Conservation (phyloP, 1,284 basidiomycete genomes). For the Paramarasmius palmivorus region DNA sequence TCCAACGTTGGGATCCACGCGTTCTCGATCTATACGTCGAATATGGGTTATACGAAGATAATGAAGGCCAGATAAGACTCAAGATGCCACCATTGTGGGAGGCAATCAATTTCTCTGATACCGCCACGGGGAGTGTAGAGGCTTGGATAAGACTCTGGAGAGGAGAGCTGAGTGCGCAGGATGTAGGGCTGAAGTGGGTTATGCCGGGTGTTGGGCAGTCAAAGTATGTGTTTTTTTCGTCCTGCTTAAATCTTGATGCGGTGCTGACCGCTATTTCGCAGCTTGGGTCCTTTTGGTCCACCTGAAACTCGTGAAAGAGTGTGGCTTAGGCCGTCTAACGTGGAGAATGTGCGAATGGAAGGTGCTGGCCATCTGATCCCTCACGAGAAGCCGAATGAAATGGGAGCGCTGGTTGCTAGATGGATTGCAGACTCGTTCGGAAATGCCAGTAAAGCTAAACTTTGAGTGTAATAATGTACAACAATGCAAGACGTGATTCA, state of each 20-base stretch:
- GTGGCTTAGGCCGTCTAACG: conserved; percentile 61
- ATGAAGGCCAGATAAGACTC: conserved; percentile 39
- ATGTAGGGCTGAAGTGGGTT: conserved; percentile 54
- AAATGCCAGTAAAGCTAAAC: background rate
- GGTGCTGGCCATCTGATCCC: conserved; percentile 60
- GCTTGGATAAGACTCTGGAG: conserved; percentile 43
- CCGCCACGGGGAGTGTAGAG: conserved; percentile 38
- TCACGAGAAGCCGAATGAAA: conserved; percentile 43
- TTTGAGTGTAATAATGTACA: background rate
- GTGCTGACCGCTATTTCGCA: background rate
- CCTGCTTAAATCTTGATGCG: background rate
- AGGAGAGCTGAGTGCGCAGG: conserved; percentile 40
- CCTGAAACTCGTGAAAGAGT: conserved; percentile 42
- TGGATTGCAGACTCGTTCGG: background rate
- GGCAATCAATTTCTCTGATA: conserved; percentile 54
- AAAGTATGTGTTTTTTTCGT: conserved; percentile 22
- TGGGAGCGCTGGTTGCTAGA: conserved; percentile 25
- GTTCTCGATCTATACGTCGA: conserved; percentile 71
- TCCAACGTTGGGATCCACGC: conserved; percentile 69
- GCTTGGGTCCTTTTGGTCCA: background rate
- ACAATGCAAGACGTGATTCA: no score
- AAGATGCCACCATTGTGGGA: conserved; percentile 68
- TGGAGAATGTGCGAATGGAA: conserved; percentile 56
- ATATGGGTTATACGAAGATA: conserved; percentile 51
- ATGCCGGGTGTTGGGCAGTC: conserved; percentile 48